These are phyloP conservation scores for Pseudozyma pruni DNA, from an alignment of 1,284 basidiomycete species.

Conservation along the genomic window DNA sequence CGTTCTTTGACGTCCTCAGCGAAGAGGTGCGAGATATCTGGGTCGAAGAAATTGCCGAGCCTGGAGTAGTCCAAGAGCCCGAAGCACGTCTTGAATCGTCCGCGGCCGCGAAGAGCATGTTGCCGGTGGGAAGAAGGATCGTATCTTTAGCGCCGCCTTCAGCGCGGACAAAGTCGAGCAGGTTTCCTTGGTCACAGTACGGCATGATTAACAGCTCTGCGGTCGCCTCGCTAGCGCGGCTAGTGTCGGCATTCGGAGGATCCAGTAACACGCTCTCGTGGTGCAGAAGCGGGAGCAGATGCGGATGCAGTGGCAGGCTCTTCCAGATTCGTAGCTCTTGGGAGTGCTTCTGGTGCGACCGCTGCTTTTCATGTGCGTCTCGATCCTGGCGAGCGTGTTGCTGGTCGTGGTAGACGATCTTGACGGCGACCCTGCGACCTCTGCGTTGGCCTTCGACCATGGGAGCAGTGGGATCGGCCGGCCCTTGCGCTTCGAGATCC, in stretches of 20 bases:
- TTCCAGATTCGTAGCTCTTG: conserved; percentile 59
- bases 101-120: conserved; percentile 14
- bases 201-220: conserved; percentile 60
- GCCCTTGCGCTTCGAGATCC: conserved; percentile 41
- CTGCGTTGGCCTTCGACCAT: conserved; percentile 27
- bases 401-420: conserved; percentile 49
- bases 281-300: conserved; percentile 56
- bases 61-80: conserved; percentile 31
- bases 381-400: conserved; percentile 3
- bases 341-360: conserved; percentile 7
- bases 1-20: conserved; percentile 27
- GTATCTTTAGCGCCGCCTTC: conserved; percentile 36
- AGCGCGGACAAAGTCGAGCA: conserved; percentile 56
- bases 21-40: conserved; percentile 42
- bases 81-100: conserved; percentile 24
- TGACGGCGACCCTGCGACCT: conserved; percentile 52
- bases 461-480: conserved; percentile 27
- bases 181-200: conserved; percentile 51
- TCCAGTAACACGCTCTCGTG: conserved; percentile 44
- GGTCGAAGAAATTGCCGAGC: conserved; percentile 16
- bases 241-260: background rate
- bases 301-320: conserved; percentile 47
- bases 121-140: conserved; percentile 10
- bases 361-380: conserved; percentile 5
- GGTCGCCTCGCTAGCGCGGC: conserved; percentile 1